Evolutionary conservation across 2,329 filamentous ascomycete species (phyloP), one percentile per base, ranked within the genome.

Genomic region (Penicillium sumatraense): DNA sequence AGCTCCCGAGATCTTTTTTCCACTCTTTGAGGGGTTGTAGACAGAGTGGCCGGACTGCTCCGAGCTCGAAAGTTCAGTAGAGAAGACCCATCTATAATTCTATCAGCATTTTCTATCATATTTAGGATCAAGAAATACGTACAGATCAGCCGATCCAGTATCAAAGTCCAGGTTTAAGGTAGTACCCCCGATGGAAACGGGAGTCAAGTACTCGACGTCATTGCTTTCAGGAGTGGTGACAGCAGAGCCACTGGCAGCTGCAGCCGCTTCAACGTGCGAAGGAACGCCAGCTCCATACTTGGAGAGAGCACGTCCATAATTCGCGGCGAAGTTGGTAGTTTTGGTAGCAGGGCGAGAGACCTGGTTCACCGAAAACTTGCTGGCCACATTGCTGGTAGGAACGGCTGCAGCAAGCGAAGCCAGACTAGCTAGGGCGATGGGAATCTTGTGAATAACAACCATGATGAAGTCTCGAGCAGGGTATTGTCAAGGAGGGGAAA

Each of bases 281-380:
- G 73, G 72, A 1, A 74, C 65, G 10, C 41, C 45, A 36, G 45
- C 65, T 8, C 65, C 69, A 38, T 65, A 71, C 54, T 69, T 72
- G 48, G 51, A 31, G 36, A 71, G 41, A 3, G 62, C 58, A 13
- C 55, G 63, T 41, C 65, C 66, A 21, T 71, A 71, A 10, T 62
- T 35, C 5, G 47, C 63, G 3, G 70, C 63, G 38, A 72, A 58
- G 56, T 69, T 71, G 50, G 64, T 35, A 16, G 53, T 58, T 48
- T 62, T 65, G 10, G 59, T 54, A 18, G 50, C 45, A 3, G 58
- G 53, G 18, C 53, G 62, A 44, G 57, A 44, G 3, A 67, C 27
- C 58, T 73, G 70, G 45, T 67, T 65, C 58, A 73, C 41, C 2
- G 63, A 66, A 62, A 73, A 73, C 52, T 61, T 64, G 51, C 62